phyloP scores from a whole-genome alignment of 2,329 filamentous ascomycete genomes.

The Dothideomycetes sp. region DNA sequence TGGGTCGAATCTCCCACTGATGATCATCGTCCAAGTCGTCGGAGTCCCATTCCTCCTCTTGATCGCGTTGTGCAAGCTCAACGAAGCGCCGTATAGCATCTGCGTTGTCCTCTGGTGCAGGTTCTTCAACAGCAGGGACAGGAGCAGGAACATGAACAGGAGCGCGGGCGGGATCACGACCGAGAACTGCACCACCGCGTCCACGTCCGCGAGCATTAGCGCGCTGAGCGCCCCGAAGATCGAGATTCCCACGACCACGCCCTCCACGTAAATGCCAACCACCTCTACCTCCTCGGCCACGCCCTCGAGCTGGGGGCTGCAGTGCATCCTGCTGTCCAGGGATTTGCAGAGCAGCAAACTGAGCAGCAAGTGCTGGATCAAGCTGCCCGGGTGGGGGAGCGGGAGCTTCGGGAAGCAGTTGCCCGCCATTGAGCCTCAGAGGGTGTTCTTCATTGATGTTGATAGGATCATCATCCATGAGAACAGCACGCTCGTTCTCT shows the following conservation, averaged over 20 bases:
- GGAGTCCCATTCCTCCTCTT: constrained; percentile 49
- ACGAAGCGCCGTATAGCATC: constrained; percentile 38
- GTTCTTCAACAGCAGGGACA: no score
- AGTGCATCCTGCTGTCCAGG: no score
- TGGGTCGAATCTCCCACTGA: constrained; percentile 9
- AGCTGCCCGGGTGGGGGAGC: constrained; percentile 13
- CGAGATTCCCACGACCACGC: not conserved
- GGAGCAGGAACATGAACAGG: no score
- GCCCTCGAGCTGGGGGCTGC: no score
- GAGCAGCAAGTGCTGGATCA: constrained; percentile 1
- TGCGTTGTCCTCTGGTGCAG: constrained; percentile 15
- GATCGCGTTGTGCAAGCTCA: constrained; percentile 39
- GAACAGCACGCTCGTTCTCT: constrained; percentile 25
- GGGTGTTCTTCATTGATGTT: constrained; percentile 5
- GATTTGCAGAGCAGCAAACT: not conserved
- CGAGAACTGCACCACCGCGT: constrained; percentile 4
- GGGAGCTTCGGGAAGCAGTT: constrained; percentile 1
- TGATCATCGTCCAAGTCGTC: constrained; percentile 40
- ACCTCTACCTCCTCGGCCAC: not conserved
- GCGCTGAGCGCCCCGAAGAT: not conserved
- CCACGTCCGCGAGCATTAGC: constrained; percentile 11
- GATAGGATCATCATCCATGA: constrained; percentile 7
- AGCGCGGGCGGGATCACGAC: no score
- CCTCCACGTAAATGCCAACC: no score
- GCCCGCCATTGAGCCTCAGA: not conserved